Conservation (phyloP, 2,329 filamentous ascomycete genomes). For the Colletotrichum shisoi region DNA sequence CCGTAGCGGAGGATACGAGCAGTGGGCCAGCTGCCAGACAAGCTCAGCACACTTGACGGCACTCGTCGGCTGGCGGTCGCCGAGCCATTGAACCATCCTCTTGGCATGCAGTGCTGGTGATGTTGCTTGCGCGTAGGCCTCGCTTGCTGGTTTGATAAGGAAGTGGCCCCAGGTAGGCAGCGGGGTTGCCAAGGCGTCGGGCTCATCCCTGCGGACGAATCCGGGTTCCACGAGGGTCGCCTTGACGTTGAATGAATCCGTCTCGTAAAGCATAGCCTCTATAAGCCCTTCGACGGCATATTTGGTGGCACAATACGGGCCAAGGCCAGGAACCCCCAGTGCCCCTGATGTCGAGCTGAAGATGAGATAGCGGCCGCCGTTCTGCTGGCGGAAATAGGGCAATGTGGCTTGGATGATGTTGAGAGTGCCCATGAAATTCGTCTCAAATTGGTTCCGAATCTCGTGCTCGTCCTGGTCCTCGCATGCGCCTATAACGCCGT, state of each 20-base stretch:
- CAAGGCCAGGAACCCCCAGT: constrained; percentile 89
- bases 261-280: constrained; percentile 95
- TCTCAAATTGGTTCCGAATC: constrained; percentile 94
- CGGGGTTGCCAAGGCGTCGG: constrained; percentile 62
- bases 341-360: constrained; percentile 93
- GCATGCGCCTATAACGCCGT: constrained; percentile 93
- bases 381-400: constrained; percentile 83
- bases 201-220: constrained; percentile 85
- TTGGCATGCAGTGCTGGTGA: constrained; percentile 88
- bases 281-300: constrained; percentile 96
- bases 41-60: constrained; percentile 92
- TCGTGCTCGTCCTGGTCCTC: constrained; percentile 97
- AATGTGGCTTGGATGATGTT: constrained; percentile 91
- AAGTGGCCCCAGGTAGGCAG: constrained; percentile 91
- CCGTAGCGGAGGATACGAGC: constrained; percentile 87
- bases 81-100: constrained; percentile 92
- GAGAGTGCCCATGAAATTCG: constrained; percentile 94
- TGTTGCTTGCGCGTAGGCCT: constrained; percentile 78
- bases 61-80: constrained; percentile 89
- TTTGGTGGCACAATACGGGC: constrained; percentile 95
- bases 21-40: constrained; percentile 94
- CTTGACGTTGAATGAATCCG: constrained; percentile 90
- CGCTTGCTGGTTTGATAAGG: constrained; percentile 83
- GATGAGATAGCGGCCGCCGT: constrained; percentile 84
- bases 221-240: constrained; percentile 92